These are phyloP conservation scores for Cyberlindnera sargentensis DNA, from an alignment of 805 yeast genomes.

Conservation along the genomic window DNA sequence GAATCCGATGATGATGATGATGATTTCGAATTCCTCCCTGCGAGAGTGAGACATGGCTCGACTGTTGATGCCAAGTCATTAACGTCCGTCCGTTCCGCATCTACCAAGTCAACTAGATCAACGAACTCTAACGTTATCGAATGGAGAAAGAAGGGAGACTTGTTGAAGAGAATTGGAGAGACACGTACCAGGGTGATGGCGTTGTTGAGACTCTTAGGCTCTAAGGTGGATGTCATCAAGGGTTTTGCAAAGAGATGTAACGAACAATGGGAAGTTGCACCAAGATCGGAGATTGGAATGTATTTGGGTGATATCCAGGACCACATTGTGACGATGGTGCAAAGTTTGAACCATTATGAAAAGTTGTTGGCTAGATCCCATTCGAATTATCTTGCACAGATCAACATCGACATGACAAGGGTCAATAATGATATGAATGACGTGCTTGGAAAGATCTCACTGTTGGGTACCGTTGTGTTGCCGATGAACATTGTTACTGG, in stretches of 20 bases:
- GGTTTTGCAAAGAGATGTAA: slow-evolving; percentile 90
- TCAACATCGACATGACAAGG: slow-evolving; percentile 95
- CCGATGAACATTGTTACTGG: slow-evolving; percentile 97
- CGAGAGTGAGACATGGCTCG: slow-evolving; percentile 6
- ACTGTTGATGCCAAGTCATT: slow-evolving; percentile 14
- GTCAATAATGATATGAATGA: slow-evolving; percentile 97
- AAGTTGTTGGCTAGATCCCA: slow-evolving; percentile 92
- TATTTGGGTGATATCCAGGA: slow-evolving; percentile 97
- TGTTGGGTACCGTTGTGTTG: slow-evolving; percentile 88
- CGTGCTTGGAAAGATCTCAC: slow-evolving; percentile 87
- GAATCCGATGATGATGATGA: slow-evolving; percentile 22
- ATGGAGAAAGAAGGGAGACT: slow-evolving; percentile 91
- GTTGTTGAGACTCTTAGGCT: slow-evolving; percentile 71
- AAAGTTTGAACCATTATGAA: slow-evolving; percentile 89
- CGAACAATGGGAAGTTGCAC: slow-evolving; percentile 76
- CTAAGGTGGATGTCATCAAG: slow-evolving; percentile 95
- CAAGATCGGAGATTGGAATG: slow-evolving; percentile 84
- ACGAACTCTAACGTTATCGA: slow-evolving; percentile 42
- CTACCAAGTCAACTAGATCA: slow-evolving; percentile 25
- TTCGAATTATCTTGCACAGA: slow-evolving; percentile 92
- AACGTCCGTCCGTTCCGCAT: slow-evolving; percentile 19
- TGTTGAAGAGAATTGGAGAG: slow-evolving; percentile 92
- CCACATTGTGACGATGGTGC: slow-evolving; percentile 96
- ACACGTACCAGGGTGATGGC: slow-evolving; percentile 94
- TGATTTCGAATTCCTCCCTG: slow-evolving; percentile 24